These are phyloP conservation scores for Epicoccum sorghinum DNA, from an alignment of 2,329 filamentous ascomycete genomes.

Conservation along the genomic window DNA sequence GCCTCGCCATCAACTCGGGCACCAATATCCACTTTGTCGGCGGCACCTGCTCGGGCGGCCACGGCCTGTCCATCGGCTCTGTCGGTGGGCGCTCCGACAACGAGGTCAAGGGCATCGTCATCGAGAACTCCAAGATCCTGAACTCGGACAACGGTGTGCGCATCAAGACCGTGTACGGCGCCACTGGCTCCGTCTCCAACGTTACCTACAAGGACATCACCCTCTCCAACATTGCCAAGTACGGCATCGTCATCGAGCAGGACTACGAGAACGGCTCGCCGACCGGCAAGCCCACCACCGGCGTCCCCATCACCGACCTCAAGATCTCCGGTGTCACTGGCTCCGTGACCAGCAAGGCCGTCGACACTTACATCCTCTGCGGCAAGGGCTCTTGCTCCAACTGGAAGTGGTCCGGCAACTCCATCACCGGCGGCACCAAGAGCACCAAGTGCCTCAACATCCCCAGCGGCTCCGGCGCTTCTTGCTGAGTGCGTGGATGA, in stretches of 20 bases:
- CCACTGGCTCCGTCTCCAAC: constrained; percentile 58
- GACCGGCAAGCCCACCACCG: constrained; percentile 54
- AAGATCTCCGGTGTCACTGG: constrained; percentile 52
- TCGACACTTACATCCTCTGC: constrained; percentile 61
- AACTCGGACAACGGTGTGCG: constrained; percentile 64
- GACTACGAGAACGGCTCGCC: constrained; percentile 58
- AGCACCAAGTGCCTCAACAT: constrained; percentile 42
- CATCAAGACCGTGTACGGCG: constrained; percentile 62
- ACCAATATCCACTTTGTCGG: constrained; percentile 48
- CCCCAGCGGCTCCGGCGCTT: constrained; percentile 39
- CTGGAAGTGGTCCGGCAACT: constrained; percentile 61
- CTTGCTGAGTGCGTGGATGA: constrained; percentile 33
- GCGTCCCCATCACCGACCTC: constrained; percentile 55
- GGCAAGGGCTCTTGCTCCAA: constrained; percentile 58
- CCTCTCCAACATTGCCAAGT: constrained; percentile 53
- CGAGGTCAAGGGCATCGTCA: constrained; percentile 59
- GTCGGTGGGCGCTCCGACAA: constrained; percentile 64
- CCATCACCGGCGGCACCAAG: constrained; percentile 46
- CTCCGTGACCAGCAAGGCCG: constrained; percentile 36
- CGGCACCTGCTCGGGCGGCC: constrained; percentile 58
- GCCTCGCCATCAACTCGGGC: constrained; percentile 64
- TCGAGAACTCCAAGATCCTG: constrained; percentile 56
- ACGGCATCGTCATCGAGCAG: constrained; percentile 61
- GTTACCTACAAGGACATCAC: constrained; percentile 57
- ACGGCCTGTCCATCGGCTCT: constrained; percentile 65